These are phyloP conservation scores for Gaertneriomyces semiglobifer DNA, from an alignment of 192 early-diverging fungal genomes.

Conservation along the genomic window DNA sequence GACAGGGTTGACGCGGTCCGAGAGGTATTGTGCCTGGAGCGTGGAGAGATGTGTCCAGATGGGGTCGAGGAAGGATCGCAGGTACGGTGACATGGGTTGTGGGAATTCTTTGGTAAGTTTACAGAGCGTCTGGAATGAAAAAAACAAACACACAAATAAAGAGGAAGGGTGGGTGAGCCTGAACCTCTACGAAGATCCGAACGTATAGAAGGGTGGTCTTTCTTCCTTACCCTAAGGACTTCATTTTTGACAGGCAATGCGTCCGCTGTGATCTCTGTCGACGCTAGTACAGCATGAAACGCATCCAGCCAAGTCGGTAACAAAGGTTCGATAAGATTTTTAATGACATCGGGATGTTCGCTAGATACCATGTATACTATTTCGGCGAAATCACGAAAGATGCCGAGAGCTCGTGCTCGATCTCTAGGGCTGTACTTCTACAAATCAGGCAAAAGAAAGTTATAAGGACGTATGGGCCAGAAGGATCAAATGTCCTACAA, in stretches of 20 bases:
- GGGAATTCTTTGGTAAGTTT: slow-evolving; percentile 60
- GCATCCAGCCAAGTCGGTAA: slow-evolving; percentile 74
- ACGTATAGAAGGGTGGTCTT: background rate
- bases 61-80: slow-evolving; percentile 56
- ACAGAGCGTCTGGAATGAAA: slow-evolving; percentile 51
- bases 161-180: background rate
- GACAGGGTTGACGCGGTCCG: slow-evolving; percentile 41
- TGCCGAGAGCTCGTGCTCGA: slow-evolving; percentile 69
- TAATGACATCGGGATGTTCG: slow-evolving; percentile 67
- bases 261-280: slow-evolving; percentile 47
- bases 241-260: slow-evolving; percentile 68
- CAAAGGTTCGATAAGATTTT: slow-evolving; percentile 69
- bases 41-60: slow-evolving; percentile 69
- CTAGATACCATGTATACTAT: slow-evolving; percentile 78
- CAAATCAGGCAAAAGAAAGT: background rate
- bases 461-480: background rate
- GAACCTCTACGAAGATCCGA: background rate
- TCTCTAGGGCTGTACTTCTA: slow-evolving; percentile 28
- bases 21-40: slow-evolving; percentile 53
- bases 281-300: slow-evolving; percentile 63
- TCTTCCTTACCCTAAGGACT: slow-evolving; percentile 57
- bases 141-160: background rate
- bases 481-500: background rate
- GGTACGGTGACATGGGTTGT: slow-evolving; percentile 53
- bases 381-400: slow-evolving; percentile 82